Conservation (phyloP, 2,329 filamentous ascomycete genomes). For the Diplodia seriata region DNA sequence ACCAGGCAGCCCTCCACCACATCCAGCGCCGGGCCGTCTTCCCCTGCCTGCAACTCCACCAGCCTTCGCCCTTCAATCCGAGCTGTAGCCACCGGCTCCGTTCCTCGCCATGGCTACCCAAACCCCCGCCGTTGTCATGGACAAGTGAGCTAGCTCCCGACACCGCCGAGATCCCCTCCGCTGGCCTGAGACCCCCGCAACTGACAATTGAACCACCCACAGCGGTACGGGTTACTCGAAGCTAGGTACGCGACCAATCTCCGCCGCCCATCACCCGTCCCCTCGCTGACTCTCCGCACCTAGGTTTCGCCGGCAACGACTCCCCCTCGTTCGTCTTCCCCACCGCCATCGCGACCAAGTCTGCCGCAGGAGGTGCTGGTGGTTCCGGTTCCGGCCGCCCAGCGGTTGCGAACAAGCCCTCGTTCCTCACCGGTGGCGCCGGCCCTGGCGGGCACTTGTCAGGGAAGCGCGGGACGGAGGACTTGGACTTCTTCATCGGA, state of each 20-base stretch:
- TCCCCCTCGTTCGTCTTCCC: constrained; percentile 99
- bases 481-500: constrained; percentile 98
- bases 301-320: constrained; percentile 98
- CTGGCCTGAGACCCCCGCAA: constrained; percentile 26
- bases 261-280: constrained; percentile 22
- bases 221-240: constrained; percentile 99
- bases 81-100: constrained; percentile 30
- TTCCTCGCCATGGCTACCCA: constrained; percentile 82
- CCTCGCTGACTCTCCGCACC: constrained; percentile 46
- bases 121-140: constrained; percentile 99
- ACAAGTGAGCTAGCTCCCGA: constrained; percentile 72
- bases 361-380: constrained; percentile 70
- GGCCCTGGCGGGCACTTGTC: constrained; percentile 83
- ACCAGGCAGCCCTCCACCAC: constrained; percentile 29
- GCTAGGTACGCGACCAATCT: constrained; percentile 72
- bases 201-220: constrained; percentile 51
- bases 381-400: constrained; percentile 87
- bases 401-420: constrained; percentile 91
- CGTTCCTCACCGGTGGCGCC: constrained; percentile 89
- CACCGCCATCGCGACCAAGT: constrained; percentile 96
- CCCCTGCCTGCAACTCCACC: constrained; percentile 36
- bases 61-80: constrained; percentile 34
- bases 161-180: constrained; percentile 31
- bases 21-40: constrained; percentile 30
- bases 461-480: constrained; percentile 93